phyloP scores from a whole-genome alignment of 148 eudicot genomes.

The Camellia sinensis region DNA sequence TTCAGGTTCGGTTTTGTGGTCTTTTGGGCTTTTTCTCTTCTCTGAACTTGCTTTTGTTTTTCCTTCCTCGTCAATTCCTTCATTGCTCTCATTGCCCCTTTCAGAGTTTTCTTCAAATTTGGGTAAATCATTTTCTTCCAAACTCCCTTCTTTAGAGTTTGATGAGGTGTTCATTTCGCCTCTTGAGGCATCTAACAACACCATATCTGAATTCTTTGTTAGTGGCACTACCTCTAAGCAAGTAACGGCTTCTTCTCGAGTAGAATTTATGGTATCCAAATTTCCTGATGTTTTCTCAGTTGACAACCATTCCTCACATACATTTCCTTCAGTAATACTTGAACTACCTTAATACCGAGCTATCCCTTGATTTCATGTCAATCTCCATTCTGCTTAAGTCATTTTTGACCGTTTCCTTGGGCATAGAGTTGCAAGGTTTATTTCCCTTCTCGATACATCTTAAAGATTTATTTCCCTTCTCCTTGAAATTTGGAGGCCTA shows the following conservation, averaged over 20 bases:
- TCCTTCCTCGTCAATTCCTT: slow-evolving; percentile 15
- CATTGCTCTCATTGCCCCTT: slow-evolving; percentile 15
- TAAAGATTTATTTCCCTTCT: slow-evolving; percentile 22
- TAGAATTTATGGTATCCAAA: slow-evolving; percentile 11
- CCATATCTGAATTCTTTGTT: neutral
- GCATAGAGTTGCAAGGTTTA: slow-evolving; percentile 10
- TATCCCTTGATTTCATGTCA: slow-evolving; percentile 25
- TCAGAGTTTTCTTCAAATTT: slow-evolving; percentile 6
- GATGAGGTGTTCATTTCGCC: slow-evolving; percentile 15
- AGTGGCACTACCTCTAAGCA: slow-evolving; percentile 9
- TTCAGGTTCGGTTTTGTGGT: slow-evolving; percentile 12
- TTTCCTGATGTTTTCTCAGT: slow-evolving; percentile 2
- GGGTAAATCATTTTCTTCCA: slow-evolving; percentile 15
- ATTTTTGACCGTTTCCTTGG: slow-evolving; percentile 20
- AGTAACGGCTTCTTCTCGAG: slow-evolving; percentile 19
- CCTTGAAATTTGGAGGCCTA: slow-evolving; percentile 1
- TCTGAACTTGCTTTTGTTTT: neutral
- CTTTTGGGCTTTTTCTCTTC: slow-evolving; percentile 13
- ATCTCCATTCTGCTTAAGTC: slow-evolving; percentile 26
- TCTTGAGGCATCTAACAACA: neutral
- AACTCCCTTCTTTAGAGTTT: slow-evolving; percentile 6
- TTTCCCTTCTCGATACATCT: slow-evolving; percentile 15
- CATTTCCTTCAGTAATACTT: slow-evolving; percentile 1
- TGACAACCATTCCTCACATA: neutral
- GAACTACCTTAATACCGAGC: slow-evolving; percentile 17